Evolutionary conservation across 108 stramenopile species (phyloP), one percentile per base, ranked within the genome.

Genomic region (Chaetoceros muelleri): DNA sequence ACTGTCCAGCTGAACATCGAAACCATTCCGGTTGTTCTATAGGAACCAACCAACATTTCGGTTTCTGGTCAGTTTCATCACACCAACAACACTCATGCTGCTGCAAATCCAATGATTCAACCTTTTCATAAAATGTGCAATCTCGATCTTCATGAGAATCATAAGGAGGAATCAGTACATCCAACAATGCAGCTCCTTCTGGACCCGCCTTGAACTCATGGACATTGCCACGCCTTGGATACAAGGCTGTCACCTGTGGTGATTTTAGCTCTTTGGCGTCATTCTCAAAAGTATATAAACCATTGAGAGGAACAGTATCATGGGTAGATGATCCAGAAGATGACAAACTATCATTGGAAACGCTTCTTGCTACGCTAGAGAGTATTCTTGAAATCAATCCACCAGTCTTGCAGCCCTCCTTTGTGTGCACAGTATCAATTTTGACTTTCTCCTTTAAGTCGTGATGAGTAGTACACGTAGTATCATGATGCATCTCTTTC

Each of bases 161-260:
- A 64, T 97, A 97, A 0, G 96, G 96, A 26, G 96, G 96, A 44
- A 95, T 53, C 55, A 97, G 63, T 2, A 97, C 83, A 77, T 97
- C 96, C 40, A 97, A 61, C 0, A 97, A 80, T 0, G 93, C 94
- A 20, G 93, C 90, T 7, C 95, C 96, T 17, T 80, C 51, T 7
- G 80, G 73, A 18, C 94, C 96, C 0, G 96, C 94, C 3, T 69
- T 64, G 64, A 97, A 92, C 57, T 95, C 76, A 76, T 97, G 96
- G 40, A 93, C 61, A 67, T 97, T 97, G 30, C 90, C 92, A 70
- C 82, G 76, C 44, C 57, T 72, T 2, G 93, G 90, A 62, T 66
- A 85, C 5, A 91, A 65, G 13, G 70, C 64, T n/a, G 87, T 82
- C 10, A 79, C 77, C 59, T 69, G 66, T 1, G 90, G 90, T 20